Percentiles rank a stretch among this genome's conserved stretches.
Conservation (phyloP, 2,329 filamentous ascomycete genomes). For the Pyrenophora teres region DNA sequence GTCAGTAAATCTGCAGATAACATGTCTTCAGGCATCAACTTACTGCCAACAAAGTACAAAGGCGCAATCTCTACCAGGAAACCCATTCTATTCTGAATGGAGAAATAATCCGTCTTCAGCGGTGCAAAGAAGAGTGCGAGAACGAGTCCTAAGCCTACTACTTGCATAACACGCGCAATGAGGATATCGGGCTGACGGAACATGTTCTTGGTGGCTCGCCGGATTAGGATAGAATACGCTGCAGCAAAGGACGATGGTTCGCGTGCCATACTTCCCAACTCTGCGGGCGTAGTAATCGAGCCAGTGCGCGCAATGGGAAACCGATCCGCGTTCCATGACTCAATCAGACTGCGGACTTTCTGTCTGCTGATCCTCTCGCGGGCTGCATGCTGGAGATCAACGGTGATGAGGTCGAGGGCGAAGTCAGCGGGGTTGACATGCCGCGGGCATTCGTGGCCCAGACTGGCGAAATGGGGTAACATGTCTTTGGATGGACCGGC, state of each 20-base stretch:
- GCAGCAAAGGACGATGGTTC: constrained; percentile 64
- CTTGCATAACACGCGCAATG: constrained; percentile 46
- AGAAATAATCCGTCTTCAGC: constrained; percentile 68
- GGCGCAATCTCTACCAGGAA: constrained; percentile 74
- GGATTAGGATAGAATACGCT: constrained; percentile 70
- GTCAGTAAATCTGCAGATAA: too few species aligned
- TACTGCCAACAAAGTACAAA: constrained; percentile 71
- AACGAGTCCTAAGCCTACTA: constrained; percentile 44
- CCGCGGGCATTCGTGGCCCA: constrained; percentile 68
- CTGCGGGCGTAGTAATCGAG: constrained; percentile 67
- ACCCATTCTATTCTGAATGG: constrained; percentile 74
- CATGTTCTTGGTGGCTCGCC: constrained; percentile 68
- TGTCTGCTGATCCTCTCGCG: constrained; percentile 66
- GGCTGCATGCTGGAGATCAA: constrained; percentile 70
- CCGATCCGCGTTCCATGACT: constrained; percentile 57
- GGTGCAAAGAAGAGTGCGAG: constrained; percentile 66
- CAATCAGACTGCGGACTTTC: constrained; percentile 65
- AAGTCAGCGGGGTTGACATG: constrained; percentile 80
- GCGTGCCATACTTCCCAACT: constrained; percentile 70
- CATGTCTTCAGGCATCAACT: constrained; percentile 1
- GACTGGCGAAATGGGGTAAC: constrained; percentile 65
- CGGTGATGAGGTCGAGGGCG: constrained; percentile 75
- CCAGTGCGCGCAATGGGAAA: constrained; percentile 31
- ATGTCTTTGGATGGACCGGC: constrained; percentile 67
- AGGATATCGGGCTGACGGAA: constrained; percentile 46